A percentile compares a stretch with the other conserved stretches of the same genome.
Conservation (phyloP, 345 rosid genomes). For the Syzygium grande region DNA sequence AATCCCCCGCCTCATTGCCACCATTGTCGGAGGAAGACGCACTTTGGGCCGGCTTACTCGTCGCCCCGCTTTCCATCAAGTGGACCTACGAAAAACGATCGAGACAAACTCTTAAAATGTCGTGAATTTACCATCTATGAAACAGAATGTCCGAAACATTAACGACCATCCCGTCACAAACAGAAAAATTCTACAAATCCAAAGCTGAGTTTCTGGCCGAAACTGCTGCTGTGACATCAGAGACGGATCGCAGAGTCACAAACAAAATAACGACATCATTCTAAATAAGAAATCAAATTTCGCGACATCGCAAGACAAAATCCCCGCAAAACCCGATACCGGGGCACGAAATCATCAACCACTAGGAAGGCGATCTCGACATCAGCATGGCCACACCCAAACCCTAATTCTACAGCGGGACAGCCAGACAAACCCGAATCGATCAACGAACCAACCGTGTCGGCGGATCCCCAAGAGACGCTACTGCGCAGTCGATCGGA, state of each 20-base stretch:
- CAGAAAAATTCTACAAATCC: neutral
- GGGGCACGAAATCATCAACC: neutral
- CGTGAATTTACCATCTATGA: neutral
- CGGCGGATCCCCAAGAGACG: neutral
- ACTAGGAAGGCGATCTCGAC: neutral
- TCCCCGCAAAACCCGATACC: neutral
- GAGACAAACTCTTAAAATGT: neutral
- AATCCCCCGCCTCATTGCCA: neutral
- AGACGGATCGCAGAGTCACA: neutral
- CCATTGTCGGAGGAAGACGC: neutral
- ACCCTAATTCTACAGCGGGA: neutral
- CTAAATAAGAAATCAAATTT: neutral
- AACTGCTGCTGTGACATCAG: neutral
- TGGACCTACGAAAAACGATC: neutral
- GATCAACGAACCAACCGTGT: neutral
- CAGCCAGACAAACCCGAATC: neutral
- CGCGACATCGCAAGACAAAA: neutral
- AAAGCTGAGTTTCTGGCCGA: neutral
- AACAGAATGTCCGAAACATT: neutral
- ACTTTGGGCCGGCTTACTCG: neutral
- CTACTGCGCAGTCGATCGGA: neutral
- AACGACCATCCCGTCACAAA: neutral
- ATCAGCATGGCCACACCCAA: neutral
- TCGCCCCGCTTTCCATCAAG: neutral
- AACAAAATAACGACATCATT: neutral